A percentile compares a stretch with the other conserved stretches of the same genome.
Conservation (phyloP, 2,329 filamentous ascomycete genomes). For the Remersonia thermophila region DNA sequence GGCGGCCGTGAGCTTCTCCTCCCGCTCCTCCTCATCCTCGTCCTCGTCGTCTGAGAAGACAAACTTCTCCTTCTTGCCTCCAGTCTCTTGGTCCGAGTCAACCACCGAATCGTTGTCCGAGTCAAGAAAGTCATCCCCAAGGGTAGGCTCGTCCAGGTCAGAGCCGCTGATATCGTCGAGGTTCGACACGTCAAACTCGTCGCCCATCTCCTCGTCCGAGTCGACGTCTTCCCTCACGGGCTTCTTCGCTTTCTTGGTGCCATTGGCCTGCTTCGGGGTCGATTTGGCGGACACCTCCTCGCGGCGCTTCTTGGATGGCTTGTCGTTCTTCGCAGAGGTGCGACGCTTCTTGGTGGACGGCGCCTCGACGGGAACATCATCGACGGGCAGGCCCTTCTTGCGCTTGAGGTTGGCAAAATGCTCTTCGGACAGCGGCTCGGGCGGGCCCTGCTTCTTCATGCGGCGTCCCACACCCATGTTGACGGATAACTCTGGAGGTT, state of each 20-base stretch:
- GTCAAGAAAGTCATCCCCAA: conserved; percentile 49
- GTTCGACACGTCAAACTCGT: conserved; percentile 30
- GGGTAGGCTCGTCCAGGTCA: conserved; percentile 29
- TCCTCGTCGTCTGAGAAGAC: conserved; percentile 98
- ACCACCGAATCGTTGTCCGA: conserved; percentile 49
- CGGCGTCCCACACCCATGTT: conserved; percentile 82
- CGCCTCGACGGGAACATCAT: conserved; percentile 38
- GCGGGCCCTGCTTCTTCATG: conserved; percentile 91
- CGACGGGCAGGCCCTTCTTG: conserved; percentile 61
- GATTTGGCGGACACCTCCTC: conserved; percentile 17
- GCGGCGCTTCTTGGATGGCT: conserved; percentile 16
- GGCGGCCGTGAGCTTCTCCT: conserved; percentile 84
- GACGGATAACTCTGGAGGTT: conserved; percentile 15
- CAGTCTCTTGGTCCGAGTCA: conserved; percentile 57
- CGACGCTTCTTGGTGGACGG: conserved; percentile 47
- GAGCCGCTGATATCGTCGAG: conserved; percentile 36
- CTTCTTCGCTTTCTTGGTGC: conserved; percentile 25
- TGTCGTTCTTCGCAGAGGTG: conserved; percentile 25
- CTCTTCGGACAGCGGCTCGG: conserved; percentile 68
- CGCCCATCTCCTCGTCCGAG: conserved; percentile 32
- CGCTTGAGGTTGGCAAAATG: conserved; percentile 71
- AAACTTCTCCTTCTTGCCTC: conserved; percentile 38
- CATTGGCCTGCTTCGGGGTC: conserved; percentile 24
- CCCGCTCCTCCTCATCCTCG: conserved; percentile 74
- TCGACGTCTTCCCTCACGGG: conserved; percentile 28